phyloP scores from a whole-genome alignment of 2,329 filamentous ascomycete species.

The Fusarium abutilonis region DNA sequence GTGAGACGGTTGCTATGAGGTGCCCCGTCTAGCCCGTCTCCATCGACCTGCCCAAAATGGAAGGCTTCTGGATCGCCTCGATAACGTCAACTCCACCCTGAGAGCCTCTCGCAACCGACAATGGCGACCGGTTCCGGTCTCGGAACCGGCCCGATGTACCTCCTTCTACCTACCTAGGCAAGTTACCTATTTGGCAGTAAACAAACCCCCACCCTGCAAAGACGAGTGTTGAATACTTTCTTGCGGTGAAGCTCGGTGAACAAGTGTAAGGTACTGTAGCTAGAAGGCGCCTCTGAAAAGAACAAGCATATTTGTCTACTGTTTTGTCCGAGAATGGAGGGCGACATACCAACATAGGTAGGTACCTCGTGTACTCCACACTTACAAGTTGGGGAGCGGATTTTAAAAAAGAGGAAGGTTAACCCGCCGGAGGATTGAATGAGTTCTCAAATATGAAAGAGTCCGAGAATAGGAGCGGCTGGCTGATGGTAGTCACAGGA shows the following conservation, averaged over 20 bases:
- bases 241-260: slow-evolving; percentile 27
- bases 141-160: slow-evolving; percentile 42
- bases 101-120: slow-evolving; percentile 13
- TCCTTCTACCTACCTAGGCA: neutral
- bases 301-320: neutral
- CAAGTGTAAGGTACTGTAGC: slow-evolving; percentile 11
- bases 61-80: slow-evolving; percentile 29
- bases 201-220: slow-evolving; percentile 4
- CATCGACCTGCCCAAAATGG: slow-evolving; percentile 35
- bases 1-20: too few relatives aligned
- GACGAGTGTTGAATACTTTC: slow-evolving; percentile 13
- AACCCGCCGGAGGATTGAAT: slow-evolving; percentile 16
- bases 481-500: neutral
- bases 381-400: slow-evolving; percentile 18
- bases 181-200: slow-evolving; percentile 1
- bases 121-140: slow-evolving; percentile 34
- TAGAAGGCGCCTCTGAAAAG: slow-evolving; percentile 18
- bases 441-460: neutral
- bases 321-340: slow-evolving; percentile 15
- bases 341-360: slow-evolving; percentile 2
- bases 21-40: slow-evolving; percentile 12
- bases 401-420: slow-evolving; percentile 29
- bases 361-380: slow-evolving; percentile 15
- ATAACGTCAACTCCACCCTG: slow-evolving; percentile 2
- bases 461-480: neutral